Base-by-base conservation (phyloP, 768 basidiomycete species). In the Mycena leptocephala region DNA sequence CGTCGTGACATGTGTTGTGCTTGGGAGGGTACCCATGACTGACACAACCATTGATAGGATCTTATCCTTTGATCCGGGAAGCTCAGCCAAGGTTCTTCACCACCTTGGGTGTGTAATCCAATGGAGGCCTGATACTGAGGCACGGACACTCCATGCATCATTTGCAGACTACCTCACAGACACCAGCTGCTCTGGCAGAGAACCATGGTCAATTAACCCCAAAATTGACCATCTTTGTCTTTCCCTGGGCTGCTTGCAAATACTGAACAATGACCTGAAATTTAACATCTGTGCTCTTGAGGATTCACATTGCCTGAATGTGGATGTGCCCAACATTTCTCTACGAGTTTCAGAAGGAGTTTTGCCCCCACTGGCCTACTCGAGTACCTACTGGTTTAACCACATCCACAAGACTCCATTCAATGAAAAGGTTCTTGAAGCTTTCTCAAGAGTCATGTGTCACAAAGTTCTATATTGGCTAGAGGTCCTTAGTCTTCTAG, bases 211-310 rank as follows among this genome's bases (percentile, higher is more conserved):
- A 20, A 26, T 64, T n/a, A 20, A 64, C 28, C 13, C 39, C 0
- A 20, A 30, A 32, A 32, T 20, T 24, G 28, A 39, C 59, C 59
- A 61, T 61, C 55, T 11, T 10, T 1, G 35, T n/a, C 48, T n/a
- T 61, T 61, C 63, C 4, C 30, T n/a, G 20, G 28, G 63, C 4
- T 64, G 63, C 28, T 32, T 64, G 24, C 24, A 32, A 41, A 46
- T 30, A 5, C 63, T 64, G 26, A 43, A 64, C 28, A 26, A 30
- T 3, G 24, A 64, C 7, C 63, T 64, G 11, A 39, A 46, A 11
- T 64, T 64, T 28, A 46, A 64, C 43, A 64, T 64, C 26, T 64
- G 63, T 18, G 16, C 10, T 10, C 63, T 64, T 20, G 63, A 64
- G 43, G 63, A 64, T 32, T 64, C 63, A 22, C 63, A 64, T 32